These are phyloP conservation scores for Scheffersomyces quercinus DNA, from an alignment of 1,139 yeast genomes.

Conservation along the genomic window DNA sequence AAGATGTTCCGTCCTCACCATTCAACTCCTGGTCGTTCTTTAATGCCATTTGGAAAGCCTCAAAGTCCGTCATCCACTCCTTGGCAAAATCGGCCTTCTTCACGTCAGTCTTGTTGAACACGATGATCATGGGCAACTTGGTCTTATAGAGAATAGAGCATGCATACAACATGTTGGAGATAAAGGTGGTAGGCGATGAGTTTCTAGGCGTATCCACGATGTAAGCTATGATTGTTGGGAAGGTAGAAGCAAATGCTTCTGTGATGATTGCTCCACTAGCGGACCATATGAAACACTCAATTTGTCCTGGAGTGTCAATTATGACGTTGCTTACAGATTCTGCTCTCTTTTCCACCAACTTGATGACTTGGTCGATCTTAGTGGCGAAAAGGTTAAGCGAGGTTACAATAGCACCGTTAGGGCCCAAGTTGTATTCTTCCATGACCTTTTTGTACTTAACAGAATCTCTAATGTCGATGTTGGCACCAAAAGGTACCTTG, in stretches of 20 bases:
- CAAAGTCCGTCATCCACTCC: constrained; percentile 98
- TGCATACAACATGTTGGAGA: constrained; percentile 97
- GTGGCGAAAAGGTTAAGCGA: constrained; percentile 90
- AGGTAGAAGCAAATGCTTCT: constrained; percentile 93
- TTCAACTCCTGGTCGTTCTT: constrained; percentile 60
- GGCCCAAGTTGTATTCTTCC: constrained; percentile 91
- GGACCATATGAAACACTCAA: constrained; percentile 95
- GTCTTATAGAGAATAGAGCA: constrained; percentile 96
- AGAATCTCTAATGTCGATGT: constrained; percentile 95
- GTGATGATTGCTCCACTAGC: constrained; percentile 97
- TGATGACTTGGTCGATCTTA: constrained; percentile 92
- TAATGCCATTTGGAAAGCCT: constrained; percentile 80
- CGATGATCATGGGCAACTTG: constrained; percentile 94
- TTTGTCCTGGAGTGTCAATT: constrained; percentile 98
- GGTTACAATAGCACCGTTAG: constrained; percentile 98
- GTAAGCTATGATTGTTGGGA: constrained; percentile 94
- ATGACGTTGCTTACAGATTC: constrained; percentile 69
- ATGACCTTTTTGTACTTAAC: constrained; percentile 94
- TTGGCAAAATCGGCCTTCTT: constrained; percentile 82
- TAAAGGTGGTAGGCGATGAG: constrained; percentile 91
- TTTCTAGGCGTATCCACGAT: constrained; percentile 96
- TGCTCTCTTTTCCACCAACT: constrained; percentile 78
- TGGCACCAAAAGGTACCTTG: constrained; percentile 88
- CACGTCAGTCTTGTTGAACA: constrained; percentile 93
- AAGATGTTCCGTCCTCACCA: constrained; percentile 69